Conservation (phyloP, 2,329 filamentous ascomycete genomes). For the Penicillium concentricum region DNA sequence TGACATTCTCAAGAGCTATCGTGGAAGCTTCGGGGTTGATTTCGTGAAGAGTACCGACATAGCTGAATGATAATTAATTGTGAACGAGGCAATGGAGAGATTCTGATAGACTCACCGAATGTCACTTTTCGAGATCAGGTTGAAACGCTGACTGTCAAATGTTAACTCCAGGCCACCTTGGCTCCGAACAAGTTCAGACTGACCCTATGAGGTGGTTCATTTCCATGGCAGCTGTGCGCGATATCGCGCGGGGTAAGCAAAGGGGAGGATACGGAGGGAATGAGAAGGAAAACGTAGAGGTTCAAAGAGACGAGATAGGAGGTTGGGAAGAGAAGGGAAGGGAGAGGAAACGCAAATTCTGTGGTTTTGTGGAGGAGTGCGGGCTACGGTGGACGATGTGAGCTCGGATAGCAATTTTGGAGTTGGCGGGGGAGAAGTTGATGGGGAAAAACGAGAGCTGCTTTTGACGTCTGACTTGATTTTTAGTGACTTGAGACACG, state of each 20-base stretch:
- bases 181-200: slow-evolving; percentile 34
- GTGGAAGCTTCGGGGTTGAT: slow-evolving; percentile 98
- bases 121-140: slow-evolving; percentile 94
- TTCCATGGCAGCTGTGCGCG: slow-evolving; percentile 41
- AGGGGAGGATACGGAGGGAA: slow-evolving; percentile 19
- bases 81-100: slow-evolving; percentile 14
- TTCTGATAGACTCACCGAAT: slow-evolving; percentile 68
- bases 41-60: slow-evolving; percentile 92
- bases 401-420: slow-evolving; percentile 33
- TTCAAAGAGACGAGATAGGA: not conserved
- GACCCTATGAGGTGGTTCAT: slow-evolving; percentile 53
- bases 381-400: slow-evolving; percentile 33
- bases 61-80: slow-evolving; percentile 58
- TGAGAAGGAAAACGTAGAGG: slow-evolving; percentile 23
- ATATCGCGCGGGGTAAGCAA: slow-evolving; percentile 29
- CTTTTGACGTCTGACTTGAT: slow-evolving; percentile 1
- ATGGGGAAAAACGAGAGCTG: slow-evolving; percentile 10
- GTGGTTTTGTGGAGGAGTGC: slow-evolving; percentile 33
- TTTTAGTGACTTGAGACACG: not conserved
- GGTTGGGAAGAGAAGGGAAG: slow-evolving; percentile 24
- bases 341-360: slow-evolving; percentile 28
- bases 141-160: slow-evolving; percentile 76
- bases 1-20: slow-evolving; percentile 94
- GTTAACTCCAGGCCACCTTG: slow-evolving; percentile 38
- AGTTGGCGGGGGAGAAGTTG: slow-evolving; percentile 12